A percentile compares a stretch with the other conserved stretches of the same genome.
Evolutionary conservation across 1,284 basidiomycete species (phyloP).

Genomic region (Malassezia japonica): DNA sequence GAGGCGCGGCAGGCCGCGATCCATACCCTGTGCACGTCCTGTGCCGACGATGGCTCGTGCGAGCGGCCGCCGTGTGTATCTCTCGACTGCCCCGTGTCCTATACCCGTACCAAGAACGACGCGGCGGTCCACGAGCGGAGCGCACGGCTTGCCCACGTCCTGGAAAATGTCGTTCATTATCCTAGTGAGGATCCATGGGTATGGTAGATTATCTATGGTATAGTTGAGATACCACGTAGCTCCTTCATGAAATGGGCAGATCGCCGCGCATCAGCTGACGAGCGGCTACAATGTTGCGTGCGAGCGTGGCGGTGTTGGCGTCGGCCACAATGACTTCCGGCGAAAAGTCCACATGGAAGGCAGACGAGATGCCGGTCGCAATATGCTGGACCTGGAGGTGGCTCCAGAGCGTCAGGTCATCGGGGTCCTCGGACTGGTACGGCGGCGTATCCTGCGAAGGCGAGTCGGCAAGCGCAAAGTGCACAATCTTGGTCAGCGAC

Average conservation of each 20-base stretch:
- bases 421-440: conserved; percentile 55
- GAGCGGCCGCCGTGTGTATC: conserved; percentile 27
- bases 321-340: conserved; percentile 84
- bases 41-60: conserved; percentile 16
- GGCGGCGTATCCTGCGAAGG: neutral
- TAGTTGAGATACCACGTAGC: neutral
- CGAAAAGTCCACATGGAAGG: conserved; percentile 77
- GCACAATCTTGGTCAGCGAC: conserved; percentile 60
- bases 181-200: neutral
- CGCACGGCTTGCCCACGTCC: neutral
- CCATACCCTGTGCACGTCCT: conserved; percentile 28
- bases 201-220: neutral
- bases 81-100: conserved; percentile 38
- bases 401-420: conserved; percentile 91
- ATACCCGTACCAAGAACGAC: conserved; percentile 22
- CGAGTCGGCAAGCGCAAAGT: conserved; percentile 58
- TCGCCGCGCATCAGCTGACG: conserved; percentile 50
- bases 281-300: conserved; percentile 67
- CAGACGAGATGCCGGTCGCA: conserved; percentile 63
- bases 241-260: neutral
- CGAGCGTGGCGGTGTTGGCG: conserved; percentile 72
- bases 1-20: conserved; percentile 20
- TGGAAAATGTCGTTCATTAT: neutral
- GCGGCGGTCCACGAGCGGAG: neutral
- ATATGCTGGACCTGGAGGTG: conserved; percentile 79